A percentile compares a stretch with the other conserved stretches of the same genome.
phyloP scores from a whole-genome alignment of 176 grass and related monocot genomes.

The Echinochloa phyllopogon region DNA sequence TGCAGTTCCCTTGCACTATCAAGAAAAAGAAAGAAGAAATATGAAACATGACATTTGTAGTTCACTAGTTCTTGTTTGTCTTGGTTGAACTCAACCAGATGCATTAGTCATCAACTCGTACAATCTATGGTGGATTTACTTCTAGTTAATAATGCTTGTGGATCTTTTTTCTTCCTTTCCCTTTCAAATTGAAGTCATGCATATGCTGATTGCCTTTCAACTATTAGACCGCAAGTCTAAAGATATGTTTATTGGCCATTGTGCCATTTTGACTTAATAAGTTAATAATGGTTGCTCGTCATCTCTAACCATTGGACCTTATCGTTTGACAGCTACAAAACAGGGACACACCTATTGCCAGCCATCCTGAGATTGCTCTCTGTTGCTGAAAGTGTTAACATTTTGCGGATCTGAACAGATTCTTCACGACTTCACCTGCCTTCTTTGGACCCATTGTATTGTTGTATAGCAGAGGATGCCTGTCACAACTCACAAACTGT shows the following conservation, averaged over 20 bases:
- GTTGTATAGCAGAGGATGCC: not conserved
- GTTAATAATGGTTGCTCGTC: not conserved
- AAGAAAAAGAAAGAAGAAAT: too few species aligned
- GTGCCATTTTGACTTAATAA: not conserved
- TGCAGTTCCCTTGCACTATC: too few species aligned
- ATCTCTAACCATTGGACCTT: not conserved
- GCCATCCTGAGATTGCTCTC: not conserved
- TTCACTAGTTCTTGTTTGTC: not conserved
- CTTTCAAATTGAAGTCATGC: not conserved
- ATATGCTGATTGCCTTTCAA: not conserved
- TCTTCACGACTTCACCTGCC: not conserved
- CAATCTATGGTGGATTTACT: not conserved
- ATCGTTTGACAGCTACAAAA: not conserved
- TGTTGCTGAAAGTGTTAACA: not conserved
- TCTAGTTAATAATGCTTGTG: not conserved
- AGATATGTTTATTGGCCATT: not conserved
- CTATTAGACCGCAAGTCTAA: not conserved
- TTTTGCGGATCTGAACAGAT: not conserved
- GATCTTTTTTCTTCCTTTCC: not conserved
- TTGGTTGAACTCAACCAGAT: not conserved
- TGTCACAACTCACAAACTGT: not conserved
- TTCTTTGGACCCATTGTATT: not conserved
- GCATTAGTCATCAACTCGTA: not conserved
- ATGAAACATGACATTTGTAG: not conserved
- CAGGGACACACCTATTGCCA: not conserved